A percentile compares a stretch with the other conserved stretches of the same genome.
Evolutionary conservation across 495 filamentous ascomycete species (phyloP).

Genomic region (Aspergillus asperescens): DNA sequence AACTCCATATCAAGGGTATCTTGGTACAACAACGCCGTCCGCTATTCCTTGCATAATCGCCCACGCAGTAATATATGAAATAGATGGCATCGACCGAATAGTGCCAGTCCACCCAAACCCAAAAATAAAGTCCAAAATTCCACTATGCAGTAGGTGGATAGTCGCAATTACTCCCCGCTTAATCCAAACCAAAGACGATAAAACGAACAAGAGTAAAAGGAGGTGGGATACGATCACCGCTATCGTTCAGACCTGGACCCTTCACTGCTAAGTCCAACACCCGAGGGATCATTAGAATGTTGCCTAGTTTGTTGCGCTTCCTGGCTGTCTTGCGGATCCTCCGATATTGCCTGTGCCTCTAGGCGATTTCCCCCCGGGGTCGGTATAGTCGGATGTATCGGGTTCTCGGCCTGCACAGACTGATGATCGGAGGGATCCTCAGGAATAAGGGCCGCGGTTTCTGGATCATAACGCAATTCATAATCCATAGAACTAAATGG

Average conservation of each 20-base stretch:
- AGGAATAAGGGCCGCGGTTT: conserved; percentile 40
- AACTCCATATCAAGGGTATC: conserved; percentile 17
- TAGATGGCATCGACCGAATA: no score
- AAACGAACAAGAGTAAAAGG: not conserved
- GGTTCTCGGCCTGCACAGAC: not conserved
- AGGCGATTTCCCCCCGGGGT: not conserved
- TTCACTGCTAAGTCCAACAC: conserved; percentile 3
- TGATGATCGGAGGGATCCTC: conserved; percentile 13
- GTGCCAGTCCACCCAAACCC: not conserved
- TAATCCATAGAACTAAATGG: conserved; percentile 25
- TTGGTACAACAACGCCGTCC: conserved; percentile 8
- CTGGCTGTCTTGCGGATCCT: not conserved
- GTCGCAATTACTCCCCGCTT: conserved; percentile 20
- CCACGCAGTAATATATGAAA: no score
- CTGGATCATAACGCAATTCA: conserved; percentile 42
- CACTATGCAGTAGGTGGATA: conserved; percentile 1
- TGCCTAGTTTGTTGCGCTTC: not conserved
- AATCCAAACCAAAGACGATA: conserved; percentile 10
- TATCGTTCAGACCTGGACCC: conserved; percentile 1
- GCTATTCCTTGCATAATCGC: not conserved
- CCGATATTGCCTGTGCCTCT: not conserved
- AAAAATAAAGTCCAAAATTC: conserved; percentile 11
- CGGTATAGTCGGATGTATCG: not conserved
- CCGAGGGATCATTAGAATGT: not conserved
- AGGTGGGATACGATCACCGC: not conserved